Percentiles rank a stretch among this genome's conserved stretches.
phyloP scores from a whole-genome alignment of 176 grass and related monocot genomes.

The Elymus sibiricus region DNA sequence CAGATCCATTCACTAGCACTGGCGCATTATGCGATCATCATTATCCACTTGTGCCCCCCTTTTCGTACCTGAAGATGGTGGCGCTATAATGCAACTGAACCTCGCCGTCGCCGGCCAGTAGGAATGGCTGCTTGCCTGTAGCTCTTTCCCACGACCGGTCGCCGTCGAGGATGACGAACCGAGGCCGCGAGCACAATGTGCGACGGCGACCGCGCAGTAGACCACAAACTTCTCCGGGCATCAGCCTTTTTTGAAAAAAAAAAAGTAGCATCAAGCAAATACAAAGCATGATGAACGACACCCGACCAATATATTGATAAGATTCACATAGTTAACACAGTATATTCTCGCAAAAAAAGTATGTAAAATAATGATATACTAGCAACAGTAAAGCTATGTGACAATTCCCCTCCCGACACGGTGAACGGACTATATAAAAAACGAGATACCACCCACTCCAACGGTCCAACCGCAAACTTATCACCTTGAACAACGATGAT shows the following conservation, averaged over 20 bases:
- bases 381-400: too few relatives aligned
- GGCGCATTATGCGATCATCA: neutral
- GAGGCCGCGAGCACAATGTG: slow-evolving; percentile 9
- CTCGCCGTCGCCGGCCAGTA: neutral
- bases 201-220: slow-evolving; percentile 11
- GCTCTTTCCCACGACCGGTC: neutral
- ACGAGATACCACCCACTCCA: too few relatives aligned
- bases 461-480: too few relatives aligned
- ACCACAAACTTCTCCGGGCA: slow-evolving; percentile 3
- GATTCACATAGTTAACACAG: too few relatives aligned
- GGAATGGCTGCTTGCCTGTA: slow-evolving; percentile 4
- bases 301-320: too few relatives aligned
- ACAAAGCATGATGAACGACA: too few relatives aligned
- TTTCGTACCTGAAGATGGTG: neutral
- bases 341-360: too few relatives aligned
- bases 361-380: too few relatives aligned
- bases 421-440: too few relatives aligned
- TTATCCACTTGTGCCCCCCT: neutral
- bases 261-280: too few relatives aligned
- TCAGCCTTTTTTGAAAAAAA: neutral
- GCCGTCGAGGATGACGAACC: neutral
- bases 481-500: too few relatives aligned
- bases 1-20: neutral
- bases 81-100: neutral
- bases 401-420: too few relatives aligned